These are phyloP conservation scores for Lactarius pseudohatsudake DNA, from an alignment of 768 basidiomycete species.

Conservation along the genomic window DNA sequence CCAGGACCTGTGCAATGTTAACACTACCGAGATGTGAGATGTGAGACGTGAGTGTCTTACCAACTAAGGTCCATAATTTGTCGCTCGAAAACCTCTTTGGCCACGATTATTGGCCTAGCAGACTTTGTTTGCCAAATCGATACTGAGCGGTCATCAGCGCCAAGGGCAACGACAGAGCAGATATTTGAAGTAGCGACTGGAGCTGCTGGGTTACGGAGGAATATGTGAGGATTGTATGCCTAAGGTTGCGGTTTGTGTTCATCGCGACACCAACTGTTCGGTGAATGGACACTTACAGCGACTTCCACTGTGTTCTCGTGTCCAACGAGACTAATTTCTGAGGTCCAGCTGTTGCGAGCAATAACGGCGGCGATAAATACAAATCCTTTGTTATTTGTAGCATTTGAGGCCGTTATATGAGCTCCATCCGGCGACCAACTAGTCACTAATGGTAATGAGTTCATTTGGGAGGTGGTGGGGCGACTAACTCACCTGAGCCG, in stretches of 20 bases:
- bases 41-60: constrained; percentile 45
- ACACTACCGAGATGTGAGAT: constrained; percentile 8
- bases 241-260: constrained; percentile 33
- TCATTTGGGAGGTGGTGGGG: background rate
- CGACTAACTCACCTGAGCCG: constrained; percentile 65
- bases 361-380: constrained; percentile 98
- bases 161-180: constrained; percentile 89
- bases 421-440: constrained; percentile 99
- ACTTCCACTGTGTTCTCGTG: constrained; percentile 98
- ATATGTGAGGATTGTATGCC: constrained; percentile 94
- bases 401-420: constrained; percentile 95
- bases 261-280: background rate
- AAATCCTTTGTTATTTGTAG: constrained; percentile 92
- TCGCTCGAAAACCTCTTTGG: constrained; percentile 90
- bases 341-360: constrained; percentile 83
- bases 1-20: constrained; percentile 62
- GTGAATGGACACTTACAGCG: constrained; percentile 54
- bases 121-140: constrained; percentile 97
- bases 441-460: constrained; percentile 8
- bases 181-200: constrained; percentile 79
- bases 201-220: constrained; percentile 68
- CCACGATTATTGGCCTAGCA: constrained; percentile 86
- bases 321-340: constrained; percentile 91
- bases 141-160: constrained; percentile 89
- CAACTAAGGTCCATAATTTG: constrained; percentile 96